Evolutionary conservation across 2,329 filamentous ascomycete species (phyloP).

Genomic region (Cytospora piceicola): DNA sequence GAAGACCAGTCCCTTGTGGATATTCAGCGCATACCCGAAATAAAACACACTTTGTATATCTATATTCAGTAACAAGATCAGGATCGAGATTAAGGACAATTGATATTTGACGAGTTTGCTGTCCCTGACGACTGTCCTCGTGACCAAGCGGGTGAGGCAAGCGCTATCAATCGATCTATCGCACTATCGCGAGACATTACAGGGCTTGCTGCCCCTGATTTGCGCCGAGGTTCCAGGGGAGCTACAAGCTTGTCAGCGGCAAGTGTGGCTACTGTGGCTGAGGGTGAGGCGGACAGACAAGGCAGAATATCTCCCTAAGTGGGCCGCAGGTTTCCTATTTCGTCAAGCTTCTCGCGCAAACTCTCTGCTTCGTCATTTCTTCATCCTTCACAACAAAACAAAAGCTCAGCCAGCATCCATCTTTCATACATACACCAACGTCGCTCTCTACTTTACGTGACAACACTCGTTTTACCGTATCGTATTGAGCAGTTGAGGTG

Average conservation of each 20-base stretch:
- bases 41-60: not conserved
- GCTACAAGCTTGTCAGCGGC: not conserved
- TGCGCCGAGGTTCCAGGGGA: not conserved
- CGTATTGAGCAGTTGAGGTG: constrained; percentile 15
- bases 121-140: not conserved
- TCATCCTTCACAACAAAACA: constrained; percentile 9
- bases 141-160: not conserved
- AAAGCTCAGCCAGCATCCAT: constrained; percentile 1
- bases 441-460: not conserved
- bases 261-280: constrained; percentile 2
- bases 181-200: not conserved
- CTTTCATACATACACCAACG: not conserved
- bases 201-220: not conserved
- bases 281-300: constrained; percentile 18
- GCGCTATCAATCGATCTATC: not conserved
- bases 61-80: not conserved
- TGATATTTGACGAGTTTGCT: not conserved
- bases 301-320: constrained; percentile 22
- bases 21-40: not conserved
- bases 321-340: constrained; percentile 22
- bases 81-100: not conserved
- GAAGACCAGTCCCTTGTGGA: not conserved
- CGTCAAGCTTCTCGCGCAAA: constrained; percentile 9
- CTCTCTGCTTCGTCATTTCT: constrained; percentile 16
- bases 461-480: not conserved